Percentiles rank a stretch among this genome's conserved stretches.
phyloP scores from a whole-genome alignment of 2,329 filamentous ascomycete genomes.

The Monilinia polystroma region DNA sequence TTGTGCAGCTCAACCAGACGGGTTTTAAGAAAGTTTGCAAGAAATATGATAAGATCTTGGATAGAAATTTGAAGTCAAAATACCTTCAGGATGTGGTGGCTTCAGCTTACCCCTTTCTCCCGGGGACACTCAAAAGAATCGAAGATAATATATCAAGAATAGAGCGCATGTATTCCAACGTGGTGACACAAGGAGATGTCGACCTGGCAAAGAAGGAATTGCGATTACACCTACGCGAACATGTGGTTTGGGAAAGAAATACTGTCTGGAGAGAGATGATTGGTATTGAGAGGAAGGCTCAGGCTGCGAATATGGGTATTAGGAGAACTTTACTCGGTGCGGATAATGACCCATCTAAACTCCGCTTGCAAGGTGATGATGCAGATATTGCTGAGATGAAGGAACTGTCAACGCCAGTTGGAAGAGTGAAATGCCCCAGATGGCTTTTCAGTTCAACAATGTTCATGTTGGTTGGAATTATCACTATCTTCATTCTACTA shows the following conservation, averaged over 20 bases:
- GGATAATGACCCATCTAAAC: conserved; percentile 64
- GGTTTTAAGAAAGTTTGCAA: conserved; percentile 96
- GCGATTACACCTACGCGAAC: conserved; percentile 85
- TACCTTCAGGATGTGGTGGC: conserved; percentile 77
- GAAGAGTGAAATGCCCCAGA: conserved; percentile 69
- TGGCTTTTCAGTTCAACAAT: conserved; percentile 86
- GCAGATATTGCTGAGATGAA: conserved; percentile 60
- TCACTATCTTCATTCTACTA: conserved; percentile 71
- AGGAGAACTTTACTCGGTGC: conserved; percentile 75
- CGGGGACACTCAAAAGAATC: conserved; percentile 67
- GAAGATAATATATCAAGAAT: conserved; percentile 71
- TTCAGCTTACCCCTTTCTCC: conserved; percentile 76
- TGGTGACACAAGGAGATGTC: conserved; percentile 80
- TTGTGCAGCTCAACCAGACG: conserved; percentile 92
- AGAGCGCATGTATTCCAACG: conserved; percentile 75
- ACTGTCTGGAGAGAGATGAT: conserved; percentile 99
- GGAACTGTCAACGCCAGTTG: conserved; percentile 76
- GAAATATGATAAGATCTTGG: conserved; percentile 96
- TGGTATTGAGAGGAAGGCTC: conserved; percentile 90
- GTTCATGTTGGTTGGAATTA: conserved; percentile 67
- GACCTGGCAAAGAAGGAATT: conserved; percentile 78
- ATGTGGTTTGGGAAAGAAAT: conserved; percentile 98
- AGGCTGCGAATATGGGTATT: conserved; percentile 86
- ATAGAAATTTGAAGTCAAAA: conserved; percentile 71
- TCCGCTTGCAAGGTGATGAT: conserved; percentile 82